A percentile compares a stretch with the other conserved stretches of the same genome.
Evolutionary conservation across 2,329 filamentous ascomycete species (phyloP).

Genomic region (Zymoseptoria tritici): DNA sequence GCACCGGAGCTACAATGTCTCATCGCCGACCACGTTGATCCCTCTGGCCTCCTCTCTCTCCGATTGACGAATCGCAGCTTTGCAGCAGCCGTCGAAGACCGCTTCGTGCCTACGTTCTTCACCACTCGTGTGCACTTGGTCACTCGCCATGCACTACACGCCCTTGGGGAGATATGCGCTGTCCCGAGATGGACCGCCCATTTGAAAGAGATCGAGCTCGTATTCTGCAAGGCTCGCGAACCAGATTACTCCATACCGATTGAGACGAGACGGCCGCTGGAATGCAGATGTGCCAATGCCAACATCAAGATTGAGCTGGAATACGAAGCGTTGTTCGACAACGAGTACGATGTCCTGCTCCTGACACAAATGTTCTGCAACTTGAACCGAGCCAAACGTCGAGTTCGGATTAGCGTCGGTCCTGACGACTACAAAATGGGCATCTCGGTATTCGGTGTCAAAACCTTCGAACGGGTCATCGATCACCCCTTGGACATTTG

Average conservation of each 20-base stretch:
- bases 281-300: neutral
- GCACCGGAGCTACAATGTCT: slow-evolving; percentile 3
- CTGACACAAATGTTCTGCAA: neutral
- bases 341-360: neutral
- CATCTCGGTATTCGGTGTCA: neutral
- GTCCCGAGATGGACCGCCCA: neutral
- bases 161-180: neutral
- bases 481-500: neutral
- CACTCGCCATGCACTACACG: neutral
- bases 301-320: neutral
- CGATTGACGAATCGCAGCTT: slow-evolving; percentile 3
- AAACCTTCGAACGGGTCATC: neutral
- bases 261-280: too few species aligned
- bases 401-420: neutral
- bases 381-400: neutral
- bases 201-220: neutral
- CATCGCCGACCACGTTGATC: slow-evolving; percentile 1
- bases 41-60: neutral
- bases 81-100: neutral
- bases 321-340: neutral
- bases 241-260: neutral
- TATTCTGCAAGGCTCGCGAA: neutral
- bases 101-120: slow-evolving; percentile 3
- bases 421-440: neutral
- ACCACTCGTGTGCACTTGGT: neutral